These are phyloP conservation scores for Delonix regia DNA, from an alignment of 306 rosid species.

Conservation along the genomic window DNA sequence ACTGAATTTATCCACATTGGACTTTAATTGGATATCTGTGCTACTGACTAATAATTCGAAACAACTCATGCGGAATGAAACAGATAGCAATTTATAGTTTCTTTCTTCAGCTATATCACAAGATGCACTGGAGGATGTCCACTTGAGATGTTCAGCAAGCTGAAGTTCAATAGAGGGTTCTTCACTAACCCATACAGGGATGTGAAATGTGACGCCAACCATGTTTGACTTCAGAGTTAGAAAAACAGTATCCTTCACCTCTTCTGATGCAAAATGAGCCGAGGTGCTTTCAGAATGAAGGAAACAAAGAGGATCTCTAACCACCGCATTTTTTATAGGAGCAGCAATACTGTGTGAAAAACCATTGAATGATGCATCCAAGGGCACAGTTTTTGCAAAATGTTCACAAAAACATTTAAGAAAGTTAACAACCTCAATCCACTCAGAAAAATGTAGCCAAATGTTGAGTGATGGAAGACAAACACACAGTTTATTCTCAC, in stretches of 20 bases:
- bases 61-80: slow-evolving; percentile 52
- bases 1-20: slow-evolving; percentile 63
- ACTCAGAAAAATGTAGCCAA: slow-evolving; percentile 76
- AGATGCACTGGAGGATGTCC: slow-evolving; percentile 42
- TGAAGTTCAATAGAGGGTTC: slow-evolving; percentile 49
- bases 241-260: slow-evolving; percentile 41
- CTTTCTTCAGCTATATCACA: slow-evolving; percentile 48
- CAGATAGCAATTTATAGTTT: slow-evolving; percentile 48
- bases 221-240: slow-evolving; percentile 53
- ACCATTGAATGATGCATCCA: slow-evolving; percentile 33
- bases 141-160: slow-evolving; percentile 38
- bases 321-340: slow-evolving; percentile 28
- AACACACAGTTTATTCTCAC: slow-evolving; percentile 52
- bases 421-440: slow-evolving; percentile 64
- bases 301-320: slow-evolving; percentile 35
- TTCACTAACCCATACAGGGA: slow-evolving; percentile 60
- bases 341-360: slow-evolving; percentile 38
- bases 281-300: slow-evolving; percentile 43
- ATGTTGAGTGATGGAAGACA: slow-evolving; percentile 72
- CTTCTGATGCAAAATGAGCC: slow-evolving; percentile 41
- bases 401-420: slow-evolving; percentile 44
- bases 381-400: slow-evolving; percentile 36
- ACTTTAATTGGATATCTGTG: slow-evolving; percentile 49
- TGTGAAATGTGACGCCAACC: slow-evolving; percentile 56
- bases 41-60: slow-evolving; percentile 52